Evolutionary conservation across 495 filamentous ascomycete genomes (phyloP), one percentile per base, ranked within the genome.

Genomic region (Pyronema omphalodes): DNA sequence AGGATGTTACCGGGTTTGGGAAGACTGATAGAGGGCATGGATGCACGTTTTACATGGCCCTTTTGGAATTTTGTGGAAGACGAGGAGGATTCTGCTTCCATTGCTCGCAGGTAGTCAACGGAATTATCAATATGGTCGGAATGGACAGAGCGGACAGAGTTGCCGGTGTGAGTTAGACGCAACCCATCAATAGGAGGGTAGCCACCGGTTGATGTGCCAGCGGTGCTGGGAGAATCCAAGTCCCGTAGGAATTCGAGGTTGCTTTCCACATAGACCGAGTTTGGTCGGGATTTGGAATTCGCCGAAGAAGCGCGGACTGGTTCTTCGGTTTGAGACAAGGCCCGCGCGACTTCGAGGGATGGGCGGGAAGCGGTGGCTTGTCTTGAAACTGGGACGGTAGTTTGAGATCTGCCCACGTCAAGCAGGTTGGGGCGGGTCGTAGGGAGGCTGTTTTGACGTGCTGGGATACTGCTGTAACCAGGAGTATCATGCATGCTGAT

Each of bases 61-160:
- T 70, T 65, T 50, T 66, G 59, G 53, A 65, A 65, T 17, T 54
- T 54, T 11, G 74, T 74, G 49, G 69, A 71, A 37, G 80, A 78
- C 3, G 71, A 68, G 37, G 75, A 74, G 35, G 81, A 77, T 56
- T 80, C 76, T 34, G 76, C 74, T 65, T 95, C 88, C 73, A 84
- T 85, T 0, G 77, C 76, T 23, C 83, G 80, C 3, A 95, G 71
- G 62, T 86, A 96, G 52, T 93, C 89, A 14, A 95, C 78, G 58
- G 93, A 87, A 6, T 86, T 91, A 51, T 80, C 74, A 51, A 95
- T 93, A 46, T 62, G 64, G 44, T 66, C 57, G 34, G 63, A 65
- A 41, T 44, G 55, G 18, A 64, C 49, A 53, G 78, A 81, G 37
- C 71, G 72, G 37, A 79, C 78, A 19, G 68, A 64, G 44, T 61